Conservation (phyloP, 1,284 basidiomycete species). For the Clitocybe nebularis region DNA sequence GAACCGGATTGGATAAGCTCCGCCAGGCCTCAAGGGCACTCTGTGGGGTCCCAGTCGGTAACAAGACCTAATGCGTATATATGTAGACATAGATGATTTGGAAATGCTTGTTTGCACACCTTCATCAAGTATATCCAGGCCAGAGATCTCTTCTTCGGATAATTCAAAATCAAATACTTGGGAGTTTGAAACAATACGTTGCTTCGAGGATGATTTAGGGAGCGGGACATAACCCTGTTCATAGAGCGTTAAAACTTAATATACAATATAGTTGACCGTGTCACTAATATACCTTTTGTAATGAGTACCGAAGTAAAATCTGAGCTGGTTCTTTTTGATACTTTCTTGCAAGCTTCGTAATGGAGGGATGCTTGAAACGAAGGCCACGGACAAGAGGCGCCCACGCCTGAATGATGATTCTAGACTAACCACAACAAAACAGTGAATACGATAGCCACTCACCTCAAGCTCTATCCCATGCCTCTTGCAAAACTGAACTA, state of each 20-base stretch:
- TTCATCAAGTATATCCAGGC: conserved; percentile 55
- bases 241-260: background rate
- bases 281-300: conserved; percentile 67
- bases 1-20: no score
- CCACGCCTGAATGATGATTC: conserved; percentile 40
- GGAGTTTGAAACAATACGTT: conserved; percentile 54
- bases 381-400: conserved; percentile 48
- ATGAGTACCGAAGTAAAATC: conserved; percentile 68
- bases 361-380: conserved; percentile 45
- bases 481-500: conserved; percentile 57
- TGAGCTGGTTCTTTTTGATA: conserved; percentile 63
- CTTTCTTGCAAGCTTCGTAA: conserved; percentile 41
- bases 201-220: conserved; percentile 55
- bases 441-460: conserved; percentile 18
- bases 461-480: conserved; percentile 66
- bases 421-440: conserved; percentile 5
- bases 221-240: conserved; percentile 50
- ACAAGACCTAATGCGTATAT: conserved; percentile 31
- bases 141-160: conserved; percentile 42
- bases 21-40: conserved; percentile 29
- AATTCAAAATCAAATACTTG: conserved; percentile 61
- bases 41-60: conserved; percentile 52
- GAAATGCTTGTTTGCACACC: conserved; percentile 30
- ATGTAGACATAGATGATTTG: background rate
- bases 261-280: background rate